phyloP scores from a whole-genome alignment of 768 basidiomycete species.

The Cystobasidium onofrii region DNA sequence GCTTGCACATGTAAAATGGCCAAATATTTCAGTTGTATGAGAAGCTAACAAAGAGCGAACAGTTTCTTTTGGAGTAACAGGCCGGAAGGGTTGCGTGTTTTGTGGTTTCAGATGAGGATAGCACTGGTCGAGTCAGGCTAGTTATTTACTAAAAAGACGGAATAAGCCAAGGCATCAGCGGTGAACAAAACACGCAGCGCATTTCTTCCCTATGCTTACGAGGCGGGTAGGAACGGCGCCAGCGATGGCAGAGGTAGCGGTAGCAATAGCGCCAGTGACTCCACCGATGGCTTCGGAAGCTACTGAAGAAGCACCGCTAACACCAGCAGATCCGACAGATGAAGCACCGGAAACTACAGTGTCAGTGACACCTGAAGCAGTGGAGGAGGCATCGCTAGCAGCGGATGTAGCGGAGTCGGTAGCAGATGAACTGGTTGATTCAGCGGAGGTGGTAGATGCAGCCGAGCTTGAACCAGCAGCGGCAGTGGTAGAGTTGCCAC shows the following conservation, averaged over 20 bases:
- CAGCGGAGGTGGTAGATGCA: neutral
- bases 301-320: neutral
- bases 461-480: neutral
- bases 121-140: too few relatives aligned
- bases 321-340: neutral
- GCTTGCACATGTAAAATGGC: neutral
- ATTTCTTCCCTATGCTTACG: slow-evolving; percentile 37
- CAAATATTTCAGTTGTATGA: too few relatives aligned
- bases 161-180: too few relatives aligned
- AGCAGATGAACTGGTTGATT: neutral
- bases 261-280: neutral
- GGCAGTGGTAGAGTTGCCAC: neutral
- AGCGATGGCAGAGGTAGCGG: slow-evolving; percentile 6
- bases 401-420: neutral
- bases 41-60: too few relatives aligned
- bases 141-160: too few relatives aligned
- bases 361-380: neutral
- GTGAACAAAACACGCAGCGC: neutral
- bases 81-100: too few relatives aligned
- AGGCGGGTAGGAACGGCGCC: slow-evolving; percentile 35
- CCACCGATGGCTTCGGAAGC: neutral
- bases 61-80: too few relatives aligned
- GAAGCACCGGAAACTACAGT: neutral
- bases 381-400: neutral
- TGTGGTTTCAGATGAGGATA: too few relatives aligned